A percentile compares a stretch with the other conserved stretches of the same genome.
phyloP scores from a whole-genome alignment of 257 asterid genomes.

The Solanum tarapatanum region DNA sequence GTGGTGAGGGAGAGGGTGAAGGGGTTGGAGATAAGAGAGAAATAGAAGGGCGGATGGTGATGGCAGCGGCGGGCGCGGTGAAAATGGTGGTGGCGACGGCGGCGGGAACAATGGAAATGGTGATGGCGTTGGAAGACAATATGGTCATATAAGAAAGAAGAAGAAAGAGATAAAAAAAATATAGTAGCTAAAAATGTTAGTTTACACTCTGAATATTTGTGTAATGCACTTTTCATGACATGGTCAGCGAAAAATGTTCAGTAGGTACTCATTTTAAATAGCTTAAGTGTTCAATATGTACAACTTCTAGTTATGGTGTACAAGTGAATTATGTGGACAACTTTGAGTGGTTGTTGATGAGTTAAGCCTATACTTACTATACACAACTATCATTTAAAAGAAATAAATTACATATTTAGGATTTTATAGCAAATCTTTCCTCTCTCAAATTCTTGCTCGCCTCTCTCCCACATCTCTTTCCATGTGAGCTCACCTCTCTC shows the following conservation, averaged over 20 bases:
- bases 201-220: too few species aligned
- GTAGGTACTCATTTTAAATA: not conserved
- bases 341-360: not conserved
- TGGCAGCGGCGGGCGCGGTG: accelerated
- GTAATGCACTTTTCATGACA: not conserved
- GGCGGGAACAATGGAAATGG: not conserved
- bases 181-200: not conserved
- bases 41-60: not conserved
- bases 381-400: not conserved
- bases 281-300: not conserved
- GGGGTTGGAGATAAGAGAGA: not conserved
- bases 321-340: not conserved
- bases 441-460: too few species aligned
- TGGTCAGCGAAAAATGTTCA: not conserved
- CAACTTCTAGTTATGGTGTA: not conserved
- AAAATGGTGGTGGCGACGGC: not conserved
- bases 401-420: too few species aligned
- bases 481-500: too few species aligned
- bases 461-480: too few species aligned
- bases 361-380: not conserved
- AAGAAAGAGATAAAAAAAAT: not conserved
- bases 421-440: too few species aligned
- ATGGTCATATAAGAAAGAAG: not conserved
- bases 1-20: not conserved
- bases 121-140: not conserved